Percentiles rank a stretch among this genome's conserved stretches.
Conservation (phyloP, 306 rosid species). For the Glycine tomentella region DNA sequence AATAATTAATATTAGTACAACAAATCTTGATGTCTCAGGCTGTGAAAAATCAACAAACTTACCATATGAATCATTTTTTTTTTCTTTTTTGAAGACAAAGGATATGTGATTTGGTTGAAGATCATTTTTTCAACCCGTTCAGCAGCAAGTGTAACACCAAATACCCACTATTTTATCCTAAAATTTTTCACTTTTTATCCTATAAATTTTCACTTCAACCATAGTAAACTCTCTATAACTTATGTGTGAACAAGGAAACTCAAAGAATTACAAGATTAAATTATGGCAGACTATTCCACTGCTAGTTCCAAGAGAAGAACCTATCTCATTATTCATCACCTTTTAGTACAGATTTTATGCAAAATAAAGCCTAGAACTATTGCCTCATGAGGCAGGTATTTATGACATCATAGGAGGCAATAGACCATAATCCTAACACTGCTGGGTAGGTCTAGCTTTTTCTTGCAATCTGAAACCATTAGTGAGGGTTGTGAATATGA, state of each 20-base stretch:
- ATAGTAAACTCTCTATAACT: neutral
- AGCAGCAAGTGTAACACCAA: neutral
- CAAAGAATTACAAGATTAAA: neutral
- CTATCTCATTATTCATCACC: neutral
- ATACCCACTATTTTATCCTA: neutral
- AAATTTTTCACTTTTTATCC: neutral
- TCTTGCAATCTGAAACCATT: constrained; percentile 1
- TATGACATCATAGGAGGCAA: neutral
- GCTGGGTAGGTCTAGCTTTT: neutral
- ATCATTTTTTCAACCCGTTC: neutral
- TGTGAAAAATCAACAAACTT: constrained; percentile 8
- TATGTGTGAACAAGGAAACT: neutral
- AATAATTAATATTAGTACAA: neutral
- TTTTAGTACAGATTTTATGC: neutral
- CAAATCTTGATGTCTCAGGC: neutral
- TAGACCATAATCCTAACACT: neutral
- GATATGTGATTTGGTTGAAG: neutral
- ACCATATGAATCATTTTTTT: neutral
- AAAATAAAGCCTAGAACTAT: constrained; percentile 5
- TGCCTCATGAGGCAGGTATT: neutral
- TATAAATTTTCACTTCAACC: neutral
- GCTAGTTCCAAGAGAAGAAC: neutral
- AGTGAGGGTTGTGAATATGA: neutral
- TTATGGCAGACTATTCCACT: neutral
- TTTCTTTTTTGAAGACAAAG: neutral